Evolutionary conservation across 2,329 filamentous ascomycete species (phyloP), one percentile per base, ranked within the genome.

Genomic region (Alternaria infectoria): DNA sequence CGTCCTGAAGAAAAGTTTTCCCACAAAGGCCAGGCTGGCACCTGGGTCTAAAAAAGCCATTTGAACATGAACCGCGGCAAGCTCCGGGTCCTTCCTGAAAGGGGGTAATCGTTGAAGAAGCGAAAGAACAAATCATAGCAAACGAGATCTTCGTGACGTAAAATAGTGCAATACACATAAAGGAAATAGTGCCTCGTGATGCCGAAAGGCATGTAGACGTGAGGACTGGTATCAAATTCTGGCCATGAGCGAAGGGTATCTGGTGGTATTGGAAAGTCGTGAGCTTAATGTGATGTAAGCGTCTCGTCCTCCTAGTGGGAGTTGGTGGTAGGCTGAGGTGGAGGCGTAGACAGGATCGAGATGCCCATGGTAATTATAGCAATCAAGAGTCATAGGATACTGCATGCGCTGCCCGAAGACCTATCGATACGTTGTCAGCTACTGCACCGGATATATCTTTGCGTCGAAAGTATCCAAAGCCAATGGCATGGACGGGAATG

Each of bases 301-400:
- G 13, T 36, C 30, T 25, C 49, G 19, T 26, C 19, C 49, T 61
- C 44, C 44, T 49, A 54, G 23, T 36, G 11, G 23, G 43, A 21
- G n/a, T 49, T 49, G 10, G 55, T 44, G 23, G 54, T 11, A 32
- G 28, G 19, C 30, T 32, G 25, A 46, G 59, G 43, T 49, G 52
- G 62, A 51, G 59, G 60, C n/a, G 65, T 66, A 30, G 67, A 54
- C 13, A 68, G 44, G 17, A 70, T 28, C 21, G 71, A 67, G 46
- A 74, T 47, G 55, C 65, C 61, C 28, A 78, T 61, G 28, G 71
- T 59, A 43, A 77, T 43, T 36, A 75, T 59, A 46, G 65, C 65
- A 26, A 71, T 67, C 44, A 68, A 50, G 58, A 78, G 76, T 79
- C 75, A 79, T 45, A 79, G 68, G 69, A 79, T 77, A 47, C 69